Evolutionary conservation across 2,329 filamentous ascomycete genomes (phyloP), one percentile per base, ranked within the genome.

Genomic region (Colletotrichum godetiae): DNA sequence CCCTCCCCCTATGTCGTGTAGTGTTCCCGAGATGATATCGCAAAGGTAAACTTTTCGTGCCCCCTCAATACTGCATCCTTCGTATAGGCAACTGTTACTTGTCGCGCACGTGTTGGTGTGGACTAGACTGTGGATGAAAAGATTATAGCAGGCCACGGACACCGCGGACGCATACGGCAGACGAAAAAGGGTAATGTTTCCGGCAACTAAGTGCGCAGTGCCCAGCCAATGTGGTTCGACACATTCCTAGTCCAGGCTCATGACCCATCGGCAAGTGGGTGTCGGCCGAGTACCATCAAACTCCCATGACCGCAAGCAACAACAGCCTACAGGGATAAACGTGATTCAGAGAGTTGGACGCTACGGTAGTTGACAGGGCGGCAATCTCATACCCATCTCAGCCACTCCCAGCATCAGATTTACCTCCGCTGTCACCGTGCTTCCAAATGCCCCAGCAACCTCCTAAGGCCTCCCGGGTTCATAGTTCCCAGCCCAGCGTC

Each of bases 201-300:
- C 37, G 53, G 13, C n/a, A 7, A 46, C 31, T 13, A n/a, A 10
- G 58, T n/a, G 42, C 33, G 55, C 35, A 24, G 19, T 24, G n/a
- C 19, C 42, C 19, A 59, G 53, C 62, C 11, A 35, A 27, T 11
- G 11, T 62, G 66, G 57, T 53, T 58, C 66, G 57, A 55, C 61
- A 57, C 55, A 22, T 29, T 55, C 7, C 19, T 67, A 31, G 42
- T 33, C 33, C 46, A 46, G 11, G 24, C 24, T 42, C 59, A 49
- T 31, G 59, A 19, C 42, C 11, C 12, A 56, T 46, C 22, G 29
- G 61, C 46, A 42, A 60, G 62, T 42, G 61, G 61, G 15, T 31
- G 22, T 59, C 61, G 67, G 55, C 55, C 62, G 62, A 60, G 31
- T 42, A 59, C 29, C 22, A 10, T 31, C 55, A 55, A 55, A 60